Conservation (phyloP, 306 rosid genomes). For the Prunus salicina region DNA sequence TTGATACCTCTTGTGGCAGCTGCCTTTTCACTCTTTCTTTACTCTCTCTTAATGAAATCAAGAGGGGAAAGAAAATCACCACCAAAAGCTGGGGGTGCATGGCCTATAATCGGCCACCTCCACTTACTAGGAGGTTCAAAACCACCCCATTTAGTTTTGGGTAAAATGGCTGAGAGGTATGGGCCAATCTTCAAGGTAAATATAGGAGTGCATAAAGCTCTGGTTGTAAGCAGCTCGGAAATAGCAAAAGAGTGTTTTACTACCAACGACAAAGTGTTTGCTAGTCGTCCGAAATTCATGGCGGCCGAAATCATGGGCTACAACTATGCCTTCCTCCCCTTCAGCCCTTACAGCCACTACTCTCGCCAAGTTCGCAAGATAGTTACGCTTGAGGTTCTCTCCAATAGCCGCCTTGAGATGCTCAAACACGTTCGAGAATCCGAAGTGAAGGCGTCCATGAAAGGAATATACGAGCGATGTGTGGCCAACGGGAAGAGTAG, state of each 20-base stretch:
- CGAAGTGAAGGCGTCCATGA: neutral
- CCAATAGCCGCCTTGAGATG: slow-evolving; percentile 15
- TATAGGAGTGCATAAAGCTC: slow-evolving; percentile 7
- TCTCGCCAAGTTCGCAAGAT: slow-evolving; percentile 19
- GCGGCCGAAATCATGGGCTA: slow-evolving; percentile 3
- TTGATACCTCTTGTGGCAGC: neutral
- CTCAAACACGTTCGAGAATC: slow-evolving; percentile 6
- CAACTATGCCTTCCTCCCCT: slow-evolving; percentile 23
- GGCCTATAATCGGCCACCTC: slow-evolving; percentile 27
- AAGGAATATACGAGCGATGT: neutral
- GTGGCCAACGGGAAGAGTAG: neutral
- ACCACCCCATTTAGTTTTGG: slow-evolving; percentile 14
- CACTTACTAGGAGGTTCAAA: slow-evolving; percentile 11
- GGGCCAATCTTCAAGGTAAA: slow-evolving; percentile 24
- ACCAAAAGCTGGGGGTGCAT: slow-evolving; percentile 10
- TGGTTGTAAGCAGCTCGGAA: slow-evolving; percentile 18
- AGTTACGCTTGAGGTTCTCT: slow-evolving; percentile 8
- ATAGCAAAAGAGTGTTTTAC: slow-evolving; percentile 20
- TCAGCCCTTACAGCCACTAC: slow-evolving; percentile 16
- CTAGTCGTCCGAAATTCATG: slow-evolving; percentile 2
- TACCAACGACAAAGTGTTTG: slow-evolving; percentile 17
- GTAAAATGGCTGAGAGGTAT: slow-evolving; percentile 18
- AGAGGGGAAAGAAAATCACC: neutral
- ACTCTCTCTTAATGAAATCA: neutral
- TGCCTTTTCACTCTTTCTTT: neutral